Conservation (phyloP, 129 eudicot species). For the Arctium lappa region DNA sequence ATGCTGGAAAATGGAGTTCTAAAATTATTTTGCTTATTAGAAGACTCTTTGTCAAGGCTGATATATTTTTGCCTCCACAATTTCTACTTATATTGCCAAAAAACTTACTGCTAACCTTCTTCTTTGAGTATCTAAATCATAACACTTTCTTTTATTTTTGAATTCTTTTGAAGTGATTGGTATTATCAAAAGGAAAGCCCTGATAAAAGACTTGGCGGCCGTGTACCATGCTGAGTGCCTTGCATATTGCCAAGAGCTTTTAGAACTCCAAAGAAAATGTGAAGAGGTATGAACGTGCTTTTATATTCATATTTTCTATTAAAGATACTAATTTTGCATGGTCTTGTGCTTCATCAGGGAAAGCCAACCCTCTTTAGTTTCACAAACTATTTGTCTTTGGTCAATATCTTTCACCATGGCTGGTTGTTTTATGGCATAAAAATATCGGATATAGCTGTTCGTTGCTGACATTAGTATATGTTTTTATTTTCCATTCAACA, state of each 20-base stretch:
- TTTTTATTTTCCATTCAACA: neutral
- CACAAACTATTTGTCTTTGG: neutral
- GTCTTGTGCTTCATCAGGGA: neutral
- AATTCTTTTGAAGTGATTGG: constrained; percentile 50
- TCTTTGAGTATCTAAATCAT: neutral
- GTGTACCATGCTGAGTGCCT: constrained; percentile 73
- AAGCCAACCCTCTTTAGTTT: neutral
- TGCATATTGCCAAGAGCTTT: constrained; percentile 62
- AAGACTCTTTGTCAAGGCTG: neutral
- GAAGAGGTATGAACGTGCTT: constrained; percentile 42
- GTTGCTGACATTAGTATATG: neutral
- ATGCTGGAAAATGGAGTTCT: neutral
- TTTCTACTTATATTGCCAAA: neutral
- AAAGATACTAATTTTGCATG: neutral
- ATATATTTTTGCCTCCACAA: neutral
- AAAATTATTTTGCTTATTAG: neutral
- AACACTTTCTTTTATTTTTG: constrained; percentile 7
- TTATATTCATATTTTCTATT: neutral
- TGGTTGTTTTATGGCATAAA: constrained; percentile 1
- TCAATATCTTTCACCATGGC: neutral
- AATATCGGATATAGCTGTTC: neutral
- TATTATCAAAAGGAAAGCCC: constrained; percentile 67
- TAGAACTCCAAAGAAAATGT: constrained; percentile 60
- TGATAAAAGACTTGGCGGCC: constrained; percentile 67
- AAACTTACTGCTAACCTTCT: neutral